Conservation (phyloP, 768 basidiomycete species). For the Tylopilus vinaceipallidus region DNA sequence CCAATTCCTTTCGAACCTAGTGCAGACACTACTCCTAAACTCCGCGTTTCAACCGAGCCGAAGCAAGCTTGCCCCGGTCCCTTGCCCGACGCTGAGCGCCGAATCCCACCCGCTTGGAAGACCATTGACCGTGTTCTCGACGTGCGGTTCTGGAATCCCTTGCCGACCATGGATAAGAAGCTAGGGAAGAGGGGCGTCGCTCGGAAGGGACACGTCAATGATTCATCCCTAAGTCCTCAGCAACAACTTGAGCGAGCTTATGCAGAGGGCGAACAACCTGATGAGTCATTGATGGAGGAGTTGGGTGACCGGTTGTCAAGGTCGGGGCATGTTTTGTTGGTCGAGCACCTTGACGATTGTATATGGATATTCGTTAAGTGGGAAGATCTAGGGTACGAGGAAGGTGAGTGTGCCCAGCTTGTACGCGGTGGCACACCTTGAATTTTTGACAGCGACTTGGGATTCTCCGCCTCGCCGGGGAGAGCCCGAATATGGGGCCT, state of each 20-base stretch:
- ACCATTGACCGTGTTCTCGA: conserved; percentile 92
- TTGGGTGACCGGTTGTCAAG: conserved; percentile 50
- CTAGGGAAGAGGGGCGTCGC: conserved; percentile 20
- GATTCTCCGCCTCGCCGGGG: conserved; percentile 75
- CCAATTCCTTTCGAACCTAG: conserved; percentile 41
- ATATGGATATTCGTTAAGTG: conserved; percentile 91
- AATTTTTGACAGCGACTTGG: conserved; percentile 69
- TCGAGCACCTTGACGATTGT: conserved; percentile 57
- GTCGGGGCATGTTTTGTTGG: conserved; percentile 42
- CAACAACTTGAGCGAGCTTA: conserved; percentile 40
- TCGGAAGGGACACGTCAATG: conserved; percentile 32
- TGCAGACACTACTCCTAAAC: conserved; percentile 35
- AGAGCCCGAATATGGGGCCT: conserved; percentile 61
- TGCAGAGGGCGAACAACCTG: conserved; percentile 64
- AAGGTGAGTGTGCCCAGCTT: conserved; percentile 50
- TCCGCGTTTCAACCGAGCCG: conserved; percentile 30
- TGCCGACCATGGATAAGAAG: conserved; percentile 10
- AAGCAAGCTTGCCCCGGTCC: conserved; percentile 36
- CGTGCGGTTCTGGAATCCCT: conserved; percentile 60
- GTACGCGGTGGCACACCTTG: background rate
- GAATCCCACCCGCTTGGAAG: conserved; percentile 80
- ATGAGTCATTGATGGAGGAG: conserved; percentile 50
- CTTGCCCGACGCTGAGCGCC: conserved; percentile 65
- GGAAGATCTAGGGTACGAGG: conserved; percentile 90
- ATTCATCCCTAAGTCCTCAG: conserved; percentile 14